A percentile compares a stretch with the other conserved stretches of the same genome.
Conservation (phyloP, 108 stramenopile species). For the Epithemia pelagica region DNA sequence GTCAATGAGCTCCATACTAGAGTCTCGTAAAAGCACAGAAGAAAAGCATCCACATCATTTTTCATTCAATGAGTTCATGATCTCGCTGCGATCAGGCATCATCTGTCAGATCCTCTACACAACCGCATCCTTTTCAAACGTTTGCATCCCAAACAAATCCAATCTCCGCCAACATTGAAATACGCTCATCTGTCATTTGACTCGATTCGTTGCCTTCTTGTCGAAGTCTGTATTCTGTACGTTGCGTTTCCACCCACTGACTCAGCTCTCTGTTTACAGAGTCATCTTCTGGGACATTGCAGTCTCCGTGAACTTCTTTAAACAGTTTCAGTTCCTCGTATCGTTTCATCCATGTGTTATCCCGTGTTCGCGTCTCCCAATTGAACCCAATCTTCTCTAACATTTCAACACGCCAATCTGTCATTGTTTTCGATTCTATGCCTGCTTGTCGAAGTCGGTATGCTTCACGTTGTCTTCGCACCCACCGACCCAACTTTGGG, state of each 20-base stretch:
- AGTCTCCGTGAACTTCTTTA: background rate
- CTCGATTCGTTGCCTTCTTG: background rate
- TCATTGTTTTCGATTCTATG: slow-evolving; percentile 23
- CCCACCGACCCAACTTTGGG: slow-evolving; percentile 52
- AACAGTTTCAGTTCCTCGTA: background rate
- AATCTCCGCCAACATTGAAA: slow-evolving; percentile 24
- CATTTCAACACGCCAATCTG: slow-evolving; percentile 45
- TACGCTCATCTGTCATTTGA: slow-evolving; percentile 33
- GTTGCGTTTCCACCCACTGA: background rate
- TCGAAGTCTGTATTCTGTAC: background rate
- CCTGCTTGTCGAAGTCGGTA: slow-evolving; percentile 31
- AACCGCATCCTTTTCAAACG: no score
- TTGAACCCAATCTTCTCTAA: slow-evolving; percentile 60
- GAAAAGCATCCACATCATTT: no score
- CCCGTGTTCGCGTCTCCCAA: slow-evolving; percentile 50
- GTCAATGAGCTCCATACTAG: no score
- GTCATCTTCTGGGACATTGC: background rate
- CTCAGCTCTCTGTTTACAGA: background rate
- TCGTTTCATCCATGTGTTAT: slow-evolving; percentile 3
- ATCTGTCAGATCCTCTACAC: no score
- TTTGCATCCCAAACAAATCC: slow-evolving; percentile 53
- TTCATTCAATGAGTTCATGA: no score
- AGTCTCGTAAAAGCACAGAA: no score
- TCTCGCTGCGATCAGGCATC: no score
- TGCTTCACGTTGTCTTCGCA: slow-evolving; percentile 47